These are phyloP conservation scores for Royoungia palumana DNA, from an alignment of 768 basidiomycete species.

Conservation along the genomic window DNA sequence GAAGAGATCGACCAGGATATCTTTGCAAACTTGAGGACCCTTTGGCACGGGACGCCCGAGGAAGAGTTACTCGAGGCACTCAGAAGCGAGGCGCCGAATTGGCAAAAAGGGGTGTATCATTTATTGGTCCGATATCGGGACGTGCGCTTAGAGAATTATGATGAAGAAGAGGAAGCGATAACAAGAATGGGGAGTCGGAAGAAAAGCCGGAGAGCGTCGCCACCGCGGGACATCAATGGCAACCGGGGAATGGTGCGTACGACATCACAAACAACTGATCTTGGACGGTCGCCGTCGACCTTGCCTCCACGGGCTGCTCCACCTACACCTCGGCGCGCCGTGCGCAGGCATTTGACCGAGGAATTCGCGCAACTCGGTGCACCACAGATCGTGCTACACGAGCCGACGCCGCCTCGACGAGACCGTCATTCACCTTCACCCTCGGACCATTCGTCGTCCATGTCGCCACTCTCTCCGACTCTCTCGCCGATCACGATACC, in stretches of 20 bases:
- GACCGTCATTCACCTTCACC: slow-evolving; percentile 22
- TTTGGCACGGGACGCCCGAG: slow-evolving; percentile 86
- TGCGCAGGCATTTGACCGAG: slow-evolving; percentile 27
- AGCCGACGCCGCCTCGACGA: slow-evolving; percentile 25
- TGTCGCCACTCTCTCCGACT: slow-evolving; percentile 34
- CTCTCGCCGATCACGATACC: slow-evolving; percentile 58
- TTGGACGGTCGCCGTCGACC: slow-evolving; percentile 31
- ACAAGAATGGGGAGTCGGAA: slow-evolving; percentile 30
- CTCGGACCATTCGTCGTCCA: slow-evolving; percentile 24
- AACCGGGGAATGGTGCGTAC: slow-evolving; percentile 21
- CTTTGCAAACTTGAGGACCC: slow-evolving; percentile 81
- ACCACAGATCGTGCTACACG: slow-evolving; percentile 27
- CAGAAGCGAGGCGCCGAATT: slow-evolving; percentile 64
- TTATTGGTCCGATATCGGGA: slow-evolving; percentile 82
- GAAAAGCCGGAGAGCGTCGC: slow-evolving; percentile 35
- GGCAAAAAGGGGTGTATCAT: slow-evolving; percentile 96
- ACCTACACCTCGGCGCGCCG: slow-evolving; percentile 61
- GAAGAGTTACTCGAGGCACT: slow-evolving; percentile 69
- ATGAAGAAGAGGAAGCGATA: slow-evolving; percentile 59
- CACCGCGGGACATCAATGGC: slow-evolving; percentile 25
- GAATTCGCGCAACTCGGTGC: slow-evolving; percentile 12
- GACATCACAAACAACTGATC: slow-evolving; percentile 23
- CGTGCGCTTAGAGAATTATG: slow-evolving; percentile 67
- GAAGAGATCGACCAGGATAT: slow-evolving; percentile 85
- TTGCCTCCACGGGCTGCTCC: slow-evolving; percentile 55